Evolutionary conservation across 306 rosid genomes (phyloP), one percentile per base, ranked within the genome.

Genomic region (Sesbania bispinosa): DNA sequence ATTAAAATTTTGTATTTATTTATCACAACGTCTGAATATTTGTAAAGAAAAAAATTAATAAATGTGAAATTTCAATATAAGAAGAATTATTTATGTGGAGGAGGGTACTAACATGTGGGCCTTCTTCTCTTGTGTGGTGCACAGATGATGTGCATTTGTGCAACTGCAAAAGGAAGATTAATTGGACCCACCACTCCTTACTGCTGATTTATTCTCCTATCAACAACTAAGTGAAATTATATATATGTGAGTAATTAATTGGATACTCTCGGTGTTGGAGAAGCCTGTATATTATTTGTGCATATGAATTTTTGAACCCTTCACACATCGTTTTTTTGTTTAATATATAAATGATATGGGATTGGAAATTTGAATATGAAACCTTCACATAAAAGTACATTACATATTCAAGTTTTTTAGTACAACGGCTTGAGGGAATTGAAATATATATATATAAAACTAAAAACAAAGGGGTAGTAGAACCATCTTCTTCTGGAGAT

Each of bases 161-260:
- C 75, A 67, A 55, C 35, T 72, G 30, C 77, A 55, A 58, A 67
- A 65, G 13, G 36, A 24, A 32, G 43, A 42, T 60, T n/a, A n/a
- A n/a, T n/a, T 45, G 82, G 87, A 69, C 85, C 89, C 81, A 70
- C 83, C 77, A 59, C 69, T 74, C 14, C 69, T 60, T 50, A 15
- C 2, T 19, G 36, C 38, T 67, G n/a, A 27, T 57, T 58, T 75
- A 60, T 79, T 79, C 79, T 68, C 38, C 26, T 35, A 33, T 33
- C 68, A 16, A 6, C 24, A 27, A 10, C 21, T 24, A 9, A 27
- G 42, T 23, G 47, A 46, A 26, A 46, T 15, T 19, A 30, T 2
- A 35, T n/a, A n/a, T n/a, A n/a, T 66, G 11, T 54, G 14, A 13
- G 43, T 21, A 65, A 38, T 32, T 47, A 21, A 7, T 50, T 27